phyloP scores from a whole-genome alignment of 2,329 filamentous ascomycete species.

The Camillea tinctor region DNA sequence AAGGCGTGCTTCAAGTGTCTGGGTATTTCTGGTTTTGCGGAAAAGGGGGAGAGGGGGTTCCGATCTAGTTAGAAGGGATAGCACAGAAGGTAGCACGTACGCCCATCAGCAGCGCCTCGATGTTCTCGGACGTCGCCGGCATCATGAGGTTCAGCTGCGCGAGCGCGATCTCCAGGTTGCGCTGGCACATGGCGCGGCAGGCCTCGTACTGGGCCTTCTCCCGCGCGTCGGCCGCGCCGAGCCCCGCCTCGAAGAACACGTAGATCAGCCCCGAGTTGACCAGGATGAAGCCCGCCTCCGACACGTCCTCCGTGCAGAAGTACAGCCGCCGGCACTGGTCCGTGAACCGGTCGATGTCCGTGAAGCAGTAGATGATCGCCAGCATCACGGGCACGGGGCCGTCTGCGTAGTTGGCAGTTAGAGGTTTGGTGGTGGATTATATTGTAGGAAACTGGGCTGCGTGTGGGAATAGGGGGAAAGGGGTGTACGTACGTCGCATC shows the following conservation, averaged over 20 bases:
- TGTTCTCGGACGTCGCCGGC: slow-evolving; percentile 46
- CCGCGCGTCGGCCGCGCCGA: slow-evolving; percentile 19
- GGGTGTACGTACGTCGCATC: slow-evolving; percentile 39
- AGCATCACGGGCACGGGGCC: slow-evolving; percentile 47
- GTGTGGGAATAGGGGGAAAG: neutral
- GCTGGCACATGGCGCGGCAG: slow-evolving; percentile 29
- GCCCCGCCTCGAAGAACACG: slow-evolving; percentile 32
- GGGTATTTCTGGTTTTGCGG: neutral
- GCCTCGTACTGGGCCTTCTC: slow-evolving; percentile 27
- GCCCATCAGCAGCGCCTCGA: slow-evolving; percentile 47
- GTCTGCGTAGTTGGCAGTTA: slow-evolving; percentile 29
- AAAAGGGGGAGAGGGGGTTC: neutral
- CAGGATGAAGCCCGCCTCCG: slow-evolving; percentile 47
- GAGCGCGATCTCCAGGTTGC: slow-evolving; percentile 32
- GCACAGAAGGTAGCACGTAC: slow-evolving; percentile 30
- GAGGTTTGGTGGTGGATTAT: neutral
- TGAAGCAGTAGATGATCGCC: slow-evolving; percentile 48
- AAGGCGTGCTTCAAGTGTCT: slow-evolving; percentile 1
- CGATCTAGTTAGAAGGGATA: neutral
- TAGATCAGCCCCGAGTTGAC: slow-evolving; percentile 33
- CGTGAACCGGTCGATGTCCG: slow-evolving; percentile 49
- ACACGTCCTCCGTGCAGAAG: slow-evolving; percentile 51
- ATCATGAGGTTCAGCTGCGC: slow-evolving; percentile 44
- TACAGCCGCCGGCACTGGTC: slow-evolving; percentile 50
- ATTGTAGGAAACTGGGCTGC: neutral